Base-by-base conservation (phyloP, 2,329 filamentous ascomycete species). In the Gaeumannomyces sp. region DNA sequence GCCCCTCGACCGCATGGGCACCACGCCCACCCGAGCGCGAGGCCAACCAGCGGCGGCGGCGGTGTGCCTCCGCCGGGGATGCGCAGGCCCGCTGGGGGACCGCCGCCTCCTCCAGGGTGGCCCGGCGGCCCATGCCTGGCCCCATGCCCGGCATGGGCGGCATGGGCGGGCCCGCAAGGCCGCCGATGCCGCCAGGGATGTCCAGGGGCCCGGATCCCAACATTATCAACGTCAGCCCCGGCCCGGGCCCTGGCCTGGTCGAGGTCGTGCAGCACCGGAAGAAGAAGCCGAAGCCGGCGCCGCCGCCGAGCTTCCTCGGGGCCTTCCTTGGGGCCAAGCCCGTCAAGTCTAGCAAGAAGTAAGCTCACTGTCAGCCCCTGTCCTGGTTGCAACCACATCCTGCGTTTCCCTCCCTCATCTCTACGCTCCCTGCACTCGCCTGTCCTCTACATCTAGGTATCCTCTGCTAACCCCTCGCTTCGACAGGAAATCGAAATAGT, bases 331-430 rank as follows among this genome's bases (percentile, higher is more conserved):
- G 66, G n/a, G 66, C 66, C 60, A 68, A 68, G 63, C 64, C 65
- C 1, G 14, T 29, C 45, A 68, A 69, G 66, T n/a, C 64, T 16
- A 57, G 59, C 59, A 70, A 68, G 59, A 70, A 68, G 69, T 70
- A 60, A 62, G 69, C 35, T 38, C 35, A 5, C 14, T 4, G 35
- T 6, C 35, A 16, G 14, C 35, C 11, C 11, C 35, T 38, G 13
- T 38, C 11, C 35, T 38, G 13, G 14, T 13, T 11, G 11, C 35
- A 14, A 11, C 5, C 13, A 11, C 4, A 33, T 33, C 33, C 7
- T 33, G 4, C 33, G 4, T 11, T 7, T 13, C 33, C 11, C 33
- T 33, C 33, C 33, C 11, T 7, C 4, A 33, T 11, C 4, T 33
- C 33, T 13, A 33, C 10, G 4, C 33, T 13, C 7, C 4, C 33